phyloP scores from a whole-genome alignment of 805 yeast species.

The Starmerella sp. region DNA sequence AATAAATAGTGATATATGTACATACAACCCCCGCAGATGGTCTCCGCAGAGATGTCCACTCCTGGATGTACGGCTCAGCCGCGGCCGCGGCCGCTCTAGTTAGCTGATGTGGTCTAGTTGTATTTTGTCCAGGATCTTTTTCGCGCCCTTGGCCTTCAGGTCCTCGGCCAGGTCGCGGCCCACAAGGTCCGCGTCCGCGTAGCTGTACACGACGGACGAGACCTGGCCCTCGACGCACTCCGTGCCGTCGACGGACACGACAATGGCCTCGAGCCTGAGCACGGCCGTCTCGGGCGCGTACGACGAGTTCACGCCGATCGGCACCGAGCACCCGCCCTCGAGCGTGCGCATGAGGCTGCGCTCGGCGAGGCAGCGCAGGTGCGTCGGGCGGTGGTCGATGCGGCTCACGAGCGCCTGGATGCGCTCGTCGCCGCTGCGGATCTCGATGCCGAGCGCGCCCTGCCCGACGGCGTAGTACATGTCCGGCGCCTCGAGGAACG shows the following conservation, averaged over 20 bases:
- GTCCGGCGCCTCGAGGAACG: constrained; percentile 55
- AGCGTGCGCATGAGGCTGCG: constrained; percentile 73
- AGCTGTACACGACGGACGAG: constrained; percentile 32
- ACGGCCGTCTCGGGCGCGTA: constrained; percentile 38
- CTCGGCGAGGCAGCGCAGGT: constrained; percentile 76
- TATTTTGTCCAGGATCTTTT: constrained; percentile 65
- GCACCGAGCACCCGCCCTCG: constrained; percentile 98
- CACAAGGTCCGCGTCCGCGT: constrained; percentile 53
- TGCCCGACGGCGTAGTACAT: constrained; percentile 98
- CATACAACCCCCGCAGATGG: not conserved
- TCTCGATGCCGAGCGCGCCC: constrained; percentile 92
- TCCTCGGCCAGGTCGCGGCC: constrained; percentile 61
- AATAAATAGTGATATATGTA: not conserved
- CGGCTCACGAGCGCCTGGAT: constrained; percentile 49
- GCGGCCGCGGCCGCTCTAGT: not conserved
- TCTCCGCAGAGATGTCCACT: not conserved
- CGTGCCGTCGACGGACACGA: constrained; percentile 75
- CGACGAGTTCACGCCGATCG: constrained; percentile 75
- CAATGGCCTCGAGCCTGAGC: constrained; percentile 55
- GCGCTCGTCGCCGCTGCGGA: constrained; percentile 54
- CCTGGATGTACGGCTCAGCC: not conserved
- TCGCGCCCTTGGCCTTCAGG: constrained; percentile 69
- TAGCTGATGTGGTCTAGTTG: constrained; percentile 32
- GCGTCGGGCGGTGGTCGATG: constrained; percentile 55
- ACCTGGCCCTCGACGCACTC: constrained; percentile 50